Evolutionary conservation across 345 rosid species (phyloP).

Genomic region (rapeseed (Brassica napus)): DNA sequence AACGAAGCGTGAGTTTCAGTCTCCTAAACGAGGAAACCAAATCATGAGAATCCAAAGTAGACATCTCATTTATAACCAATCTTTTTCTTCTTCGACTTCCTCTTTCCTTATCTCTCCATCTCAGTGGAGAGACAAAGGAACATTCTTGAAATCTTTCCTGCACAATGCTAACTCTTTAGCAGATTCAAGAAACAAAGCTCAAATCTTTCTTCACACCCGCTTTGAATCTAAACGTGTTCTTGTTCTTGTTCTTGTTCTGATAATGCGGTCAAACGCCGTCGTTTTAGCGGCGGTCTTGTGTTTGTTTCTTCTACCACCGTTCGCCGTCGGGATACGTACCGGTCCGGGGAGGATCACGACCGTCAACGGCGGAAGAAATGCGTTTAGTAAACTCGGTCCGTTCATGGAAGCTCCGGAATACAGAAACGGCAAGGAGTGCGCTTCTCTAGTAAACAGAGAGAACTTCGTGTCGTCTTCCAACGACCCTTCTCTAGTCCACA

Average conservation of each 20-base stretch:
- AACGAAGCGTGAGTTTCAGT: slow-evolving; percentile 8
- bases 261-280: slow-evolving; percentile 38
- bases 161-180: slow-evolving; percentile 35
- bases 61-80: slow-evolving; percentile 39
- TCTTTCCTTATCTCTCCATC: slow-evolving; percentile 41
- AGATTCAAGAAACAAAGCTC: background rate
- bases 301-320: slow-evolving; percentile 39
- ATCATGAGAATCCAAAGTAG: slow-evolving; percentile 38
- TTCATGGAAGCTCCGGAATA: slow-evolving; percentile 90
- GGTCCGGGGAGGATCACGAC: slow-evolving; percentile 37
- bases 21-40: slow-evolving; percentile 19
- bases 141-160: slow-evolving; percentile 28
- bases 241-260: slow-evolving; percentile 8
- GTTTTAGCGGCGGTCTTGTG: slow-evolving; percentile 31
- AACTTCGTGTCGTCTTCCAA: slow-evolving; percentile 19
- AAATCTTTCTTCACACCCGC: slow-evolving; percentile 6
- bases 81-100: slow-evolving; percentile 28
- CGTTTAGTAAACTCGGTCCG: slow-evolving; percentile 33
- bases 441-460: slow-evolving; percentile 23
- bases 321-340: slow-evolving; percentile 61
- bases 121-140: slow-evolving; percentile 37
- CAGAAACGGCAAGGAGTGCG: slow-evolving; percentile 80
- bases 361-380: slow-evolving; percentile 8
- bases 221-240: slow-evolving; percentile 13
- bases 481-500: slow-evolving; percentile 74